Percentiles rank a stretch among this genome's conserved stretches.
phyloP scores from a whole-genome alignment of 1,284 basidiomycete genomes.

The Phellinidium pouzarii region DNA sequence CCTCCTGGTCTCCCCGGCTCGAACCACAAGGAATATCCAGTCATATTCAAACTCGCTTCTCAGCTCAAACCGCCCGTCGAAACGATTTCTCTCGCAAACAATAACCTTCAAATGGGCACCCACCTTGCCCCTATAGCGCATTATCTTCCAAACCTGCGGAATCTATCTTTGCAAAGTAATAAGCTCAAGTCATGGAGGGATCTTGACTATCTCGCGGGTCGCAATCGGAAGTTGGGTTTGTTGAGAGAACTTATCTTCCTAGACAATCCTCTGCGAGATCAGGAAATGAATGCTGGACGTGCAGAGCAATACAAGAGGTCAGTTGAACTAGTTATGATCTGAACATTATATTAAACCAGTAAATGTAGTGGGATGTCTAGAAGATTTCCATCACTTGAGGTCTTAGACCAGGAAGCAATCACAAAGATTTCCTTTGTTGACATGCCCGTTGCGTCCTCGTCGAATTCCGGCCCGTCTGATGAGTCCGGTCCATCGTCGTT shows the following conservation, averaged over 20 bases:
- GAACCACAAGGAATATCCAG: constrained; percentile 59
- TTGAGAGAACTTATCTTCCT: constrained; percentile 72
- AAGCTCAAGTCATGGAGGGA: constrained; percentile 60
- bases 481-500: constrained; percentile 55
- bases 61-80: constrained; percentile 73
- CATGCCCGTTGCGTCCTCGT: constrained; percentile 39
- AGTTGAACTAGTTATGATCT: constrained; percentile 23
- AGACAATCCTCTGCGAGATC: constrained; percentile 74
- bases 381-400: constrained; percentile 63
- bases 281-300: constrained; percentile 49
- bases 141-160: constrained; percentile 68
- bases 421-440: constrained; percentile 67
- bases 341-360: constrained; percentile 21
- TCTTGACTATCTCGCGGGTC: constrained; percentile 54
- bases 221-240: constrained; percentile 47
- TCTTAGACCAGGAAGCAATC: constrained; percentile 72
- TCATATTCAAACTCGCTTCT: constrained; percentile 80
- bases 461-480: constrained; percentile 31
- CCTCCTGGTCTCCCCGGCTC: constrained; percentile 62
- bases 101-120: constrained; percentile 42
- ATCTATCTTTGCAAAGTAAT: constrained; percentile 79
- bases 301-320: constrained; percentile 61
- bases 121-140: constrained; percentile 50
- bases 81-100: constrained; percentile 70
- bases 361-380: constrained; percentile 58